These are phyloP conservation scores for Leccinum boreale DNA, from an alignment of 768 basidiomycete genomes.

Conservation along the genomic window DNA sequence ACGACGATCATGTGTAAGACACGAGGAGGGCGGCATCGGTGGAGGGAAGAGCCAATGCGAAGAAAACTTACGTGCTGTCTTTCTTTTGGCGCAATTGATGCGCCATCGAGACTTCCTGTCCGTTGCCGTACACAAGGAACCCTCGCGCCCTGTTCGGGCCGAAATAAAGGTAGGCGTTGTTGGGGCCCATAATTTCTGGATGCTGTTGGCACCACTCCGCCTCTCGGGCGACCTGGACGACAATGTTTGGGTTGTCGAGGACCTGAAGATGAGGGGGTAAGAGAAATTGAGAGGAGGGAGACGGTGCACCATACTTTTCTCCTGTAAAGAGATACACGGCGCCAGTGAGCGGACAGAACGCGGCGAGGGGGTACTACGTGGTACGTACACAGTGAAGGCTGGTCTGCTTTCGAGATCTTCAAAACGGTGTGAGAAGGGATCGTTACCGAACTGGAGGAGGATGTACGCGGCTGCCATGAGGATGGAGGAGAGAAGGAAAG, in stretches of 20 bases:
- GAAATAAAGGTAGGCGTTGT: constrained; percentile 70
- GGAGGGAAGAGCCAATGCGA: background rate
- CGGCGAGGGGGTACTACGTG: constrained; percentile 1
- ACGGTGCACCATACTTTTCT: constrained; percentile 17
- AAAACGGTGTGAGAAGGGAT: constrained; percentile 58
- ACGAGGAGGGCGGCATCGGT: background rate
- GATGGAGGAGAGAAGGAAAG: constrained; percentile 21
- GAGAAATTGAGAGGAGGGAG: background rate
- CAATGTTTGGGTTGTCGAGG: constrained; percentile 53
- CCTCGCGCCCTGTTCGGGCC: constrained; percentile 62
- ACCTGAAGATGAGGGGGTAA: constrained; percentile 36
- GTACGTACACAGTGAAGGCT: constrained; percentile 67
- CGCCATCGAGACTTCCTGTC: constrained; percentile 53
- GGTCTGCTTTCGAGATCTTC: constrained; percentile 60
- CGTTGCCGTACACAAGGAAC: constrained; percentile 68
- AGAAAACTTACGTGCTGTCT: constrained; percentile 57
- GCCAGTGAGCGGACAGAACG: constrained; percentile 3
- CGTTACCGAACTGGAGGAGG: constrained; percentile 62
- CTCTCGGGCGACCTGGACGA: constrained; percentile 65
- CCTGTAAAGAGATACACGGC: constrained; percentile 6
- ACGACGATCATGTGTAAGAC: background rate
- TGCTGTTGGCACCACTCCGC: constrained; percentile 64
- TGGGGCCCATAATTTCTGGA: constrained; percentile 76
- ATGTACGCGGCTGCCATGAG: constrained; percentile 40
- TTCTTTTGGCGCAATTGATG: constrained; percentile 55